Percentiles rank a stretch among this genome's conserved stretches.
phyloP scores from a whole-genome alignment of 441 rosid species.

The Pelargonium cotyledonis region DNA sequence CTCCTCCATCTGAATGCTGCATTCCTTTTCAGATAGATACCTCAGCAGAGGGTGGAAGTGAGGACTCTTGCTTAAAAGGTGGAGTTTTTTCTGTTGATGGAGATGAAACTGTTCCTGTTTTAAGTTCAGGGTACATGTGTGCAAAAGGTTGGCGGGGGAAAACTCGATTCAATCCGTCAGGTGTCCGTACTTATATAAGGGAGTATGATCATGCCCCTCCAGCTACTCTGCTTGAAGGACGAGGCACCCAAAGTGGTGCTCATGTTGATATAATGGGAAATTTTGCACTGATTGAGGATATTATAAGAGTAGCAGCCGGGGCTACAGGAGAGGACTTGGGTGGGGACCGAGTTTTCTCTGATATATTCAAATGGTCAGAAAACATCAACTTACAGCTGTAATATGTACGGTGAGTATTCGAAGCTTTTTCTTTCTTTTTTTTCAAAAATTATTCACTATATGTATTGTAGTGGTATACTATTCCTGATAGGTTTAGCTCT shows the following conservation, averaged over 20 bases:
- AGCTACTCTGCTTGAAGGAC: slow-evolving; percentile 73
- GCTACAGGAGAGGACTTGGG: slow-evolving; percentile 74
- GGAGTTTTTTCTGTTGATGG: slow-evolving; percentile 89
- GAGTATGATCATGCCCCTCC: slow-evolving; percentile 89
- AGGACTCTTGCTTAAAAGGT: slow-evolving; percentile 48
- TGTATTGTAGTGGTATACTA: too few relatives aligned
- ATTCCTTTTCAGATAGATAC: slow-evolving; percentile 90
- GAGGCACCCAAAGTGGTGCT: slow-evolving; percentile 85
- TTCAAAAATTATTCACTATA: too few relatives aligned
- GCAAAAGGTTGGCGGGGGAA: slow-evolving; percentile 98
- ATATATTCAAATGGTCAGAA: slow-evolving; percentile 76
- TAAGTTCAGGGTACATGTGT: slow-evolving; percentile 90
- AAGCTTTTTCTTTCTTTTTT: not conserved
- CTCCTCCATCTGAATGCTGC: slow-evolving; percentile 64
- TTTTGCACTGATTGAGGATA: slow-evolving; percentile 81
- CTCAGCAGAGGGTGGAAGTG: slow-evolving; percentile 50
- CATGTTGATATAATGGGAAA: slow-evolving; percentile 98
- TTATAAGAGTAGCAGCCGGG: slow-evolving; percentile 87
- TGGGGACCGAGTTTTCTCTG: slow-evolving; percentile 70
- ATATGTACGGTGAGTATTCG: slow-evolving; percentile 8
- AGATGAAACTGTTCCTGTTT: slow-evolving; percentile 86
- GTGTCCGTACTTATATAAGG: slow-evolving; percentile 57
- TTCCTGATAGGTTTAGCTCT: too few relatives aligned
- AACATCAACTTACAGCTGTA: slow-evolving; percentile 61
- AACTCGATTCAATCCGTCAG: slow-evolving; percentile 88